Evolutionary conservation across 1,284 basidiomycete genomes (phyloP).

Genomic region (Naganishia sp.): DNA sequence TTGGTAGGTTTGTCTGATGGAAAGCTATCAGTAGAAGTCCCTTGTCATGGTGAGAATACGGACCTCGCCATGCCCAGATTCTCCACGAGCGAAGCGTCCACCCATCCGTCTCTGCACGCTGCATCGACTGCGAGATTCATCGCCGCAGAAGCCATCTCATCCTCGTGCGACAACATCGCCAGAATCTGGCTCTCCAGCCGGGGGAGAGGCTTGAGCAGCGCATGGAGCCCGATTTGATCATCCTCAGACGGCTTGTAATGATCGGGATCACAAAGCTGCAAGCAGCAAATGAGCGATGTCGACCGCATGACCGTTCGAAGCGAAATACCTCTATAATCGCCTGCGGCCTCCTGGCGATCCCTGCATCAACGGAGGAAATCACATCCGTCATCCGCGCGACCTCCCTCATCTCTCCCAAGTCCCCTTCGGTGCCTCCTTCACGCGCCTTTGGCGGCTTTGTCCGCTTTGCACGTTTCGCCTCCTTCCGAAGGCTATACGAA

Average conservation of each 20-base stretch:
- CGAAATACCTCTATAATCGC: slow-evolving; percentile 9
- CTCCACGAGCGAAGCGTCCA: slow-evolving; percentile 18
- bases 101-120: not conserved
- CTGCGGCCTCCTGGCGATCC: slow-evolving; percentile 3
- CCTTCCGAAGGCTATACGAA: no score
- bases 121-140: not conserved
- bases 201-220: slow-evolving; percentile 55
- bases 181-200: slow-evolving; percentile 39
- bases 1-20: slow-evolving; percentile 23
- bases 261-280: slow-evolving; percentile 54
- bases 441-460: not conserved
- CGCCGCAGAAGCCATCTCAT: slow-evolving; percentile 10
- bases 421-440: slow-evolving; percentile 18
- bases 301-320: not conserved
- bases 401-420: slow-evolving; percentile 34
- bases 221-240: slow-evolving; percentile 63
- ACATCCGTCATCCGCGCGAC: not conserved
- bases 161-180: slow-evolving; percentile 43
- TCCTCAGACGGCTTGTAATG: slow-evolving; percentile 55
- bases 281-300: not conserved
- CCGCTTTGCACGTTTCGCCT: no score
- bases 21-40: not conserved
- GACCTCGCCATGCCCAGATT: slow-evolving; percentile 28
- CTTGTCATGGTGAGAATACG: not conserved
- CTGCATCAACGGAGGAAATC: not conserved